Percentiles rank a stretch among this genome's conserved stretches.
phyloP scores from a whole-genome alignment of 2,329 filamentous ascomycete genomes.

The Apiospora malaysiana region DNA sequence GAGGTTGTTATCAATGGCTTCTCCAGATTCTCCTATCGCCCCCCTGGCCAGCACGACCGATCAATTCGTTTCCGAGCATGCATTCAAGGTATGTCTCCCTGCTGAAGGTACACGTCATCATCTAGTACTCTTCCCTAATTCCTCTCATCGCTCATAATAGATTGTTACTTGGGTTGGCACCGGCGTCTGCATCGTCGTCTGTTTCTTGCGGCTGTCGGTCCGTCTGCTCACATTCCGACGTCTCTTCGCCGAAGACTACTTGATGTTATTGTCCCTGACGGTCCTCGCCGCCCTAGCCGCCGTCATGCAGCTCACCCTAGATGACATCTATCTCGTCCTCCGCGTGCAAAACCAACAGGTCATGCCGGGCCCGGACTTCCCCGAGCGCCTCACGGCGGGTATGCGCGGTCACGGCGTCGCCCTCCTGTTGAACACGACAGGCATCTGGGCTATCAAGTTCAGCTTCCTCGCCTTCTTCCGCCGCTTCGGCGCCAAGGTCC shows the following conservation, averaged over 20 bases:
- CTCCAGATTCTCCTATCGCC: neutral
- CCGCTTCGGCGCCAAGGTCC: conserved; percentile 23
- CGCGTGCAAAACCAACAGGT: neutral
- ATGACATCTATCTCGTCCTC: conserved; percentile 2
- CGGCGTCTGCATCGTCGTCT: neutral
- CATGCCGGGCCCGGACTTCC: conserved; percentile 7
- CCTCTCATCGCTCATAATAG: neutral
- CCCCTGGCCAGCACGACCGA: neutral
- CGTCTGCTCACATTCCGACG: conserved; percentile 16
- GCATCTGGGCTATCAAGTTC: conserved; percentile 28
- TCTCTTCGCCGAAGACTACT: conserved; percentile 20
- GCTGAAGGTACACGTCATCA: neutral
- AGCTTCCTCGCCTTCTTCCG: conserved; percentile 29
- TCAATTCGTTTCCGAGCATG: neutral
- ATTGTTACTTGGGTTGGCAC: neutral
- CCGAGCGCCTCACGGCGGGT: neutral
- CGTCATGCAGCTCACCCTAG: neutral
- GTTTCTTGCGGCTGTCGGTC: conserved; percentile 1
- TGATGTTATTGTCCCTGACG: conserved; percentile 4
- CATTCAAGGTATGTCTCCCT: neutral
- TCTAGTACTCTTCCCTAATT: neutral
- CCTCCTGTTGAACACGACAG: conserved; percentile 18
- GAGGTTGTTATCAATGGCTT: neutral
- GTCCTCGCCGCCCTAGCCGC: neutral
- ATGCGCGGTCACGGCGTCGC: conserved; percentile 1